A percentile compares a stretch with the other conserved stretches of the same genome.
Conservation (phyloP, 2,329 filamentous ascomycete genomes). For the Cladosporium sp. region DNA sequence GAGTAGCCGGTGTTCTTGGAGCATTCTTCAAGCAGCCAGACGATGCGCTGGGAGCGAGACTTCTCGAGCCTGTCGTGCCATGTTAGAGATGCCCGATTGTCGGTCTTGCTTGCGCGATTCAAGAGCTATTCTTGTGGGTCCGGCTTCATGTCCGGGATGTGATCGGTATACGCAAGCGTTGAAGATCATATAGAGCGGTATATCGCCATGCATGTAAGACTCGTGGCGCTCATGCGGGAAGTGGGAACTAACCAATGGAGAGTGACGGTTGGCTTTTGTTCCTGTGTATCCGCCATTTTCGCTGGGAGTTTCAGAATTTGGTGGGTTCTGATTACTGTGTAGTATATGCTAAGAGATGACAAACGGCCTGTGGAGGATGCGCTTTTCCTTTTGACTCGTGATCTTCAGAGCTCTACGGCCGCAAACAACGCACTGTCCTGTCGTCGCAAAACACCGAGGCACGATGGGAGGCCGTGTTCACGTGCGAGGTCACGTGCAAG, state of each 20-base stretch:
- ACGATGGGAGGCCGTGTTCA: neutral
- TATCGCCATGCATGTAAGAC: neutral
- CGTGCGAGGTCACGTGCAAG: neutral
- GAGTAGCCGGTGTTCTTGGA: constrained; percentile 67
- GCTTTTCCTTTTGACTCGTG: neutral
- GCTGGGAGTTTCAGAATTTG: neutral
- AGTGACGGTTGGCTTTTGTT: constrained; percentile 16
- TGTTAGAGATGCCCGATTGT: neutral
- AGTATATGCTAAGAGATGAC: neutral
- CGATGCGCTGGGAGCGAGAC: constrained; percentile 77
- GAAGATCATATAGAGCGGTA: neutral
- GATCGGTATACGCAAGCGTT: neutral
- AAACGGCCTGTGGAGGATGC: neutral
- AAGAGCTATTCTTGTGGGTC: neutral
- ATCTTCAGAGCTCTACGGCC: neutral
- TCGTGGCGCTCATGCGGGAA: neutral
- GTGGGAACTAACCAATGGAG: constrained; percentile 16
- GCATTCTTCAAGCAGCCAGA: constrained; percentile 85
- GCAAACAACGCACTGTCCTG: constrained; percentile 7
- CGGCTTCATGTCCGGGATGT: neutral
- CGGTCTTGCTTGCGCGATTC: neutral
- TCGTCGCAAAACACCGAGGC: constrained; percentile 6
- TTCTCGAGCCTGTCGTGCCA: constrained; percentile 68
- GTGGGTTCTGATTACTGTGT: neutral
- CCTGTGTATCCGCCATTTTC: constrained; percentile 14